Evolutionary conservation across 495 filamentous ascomycete species (phyloP).

Genomic region (Thermochaetoides thermophila): DNA sequence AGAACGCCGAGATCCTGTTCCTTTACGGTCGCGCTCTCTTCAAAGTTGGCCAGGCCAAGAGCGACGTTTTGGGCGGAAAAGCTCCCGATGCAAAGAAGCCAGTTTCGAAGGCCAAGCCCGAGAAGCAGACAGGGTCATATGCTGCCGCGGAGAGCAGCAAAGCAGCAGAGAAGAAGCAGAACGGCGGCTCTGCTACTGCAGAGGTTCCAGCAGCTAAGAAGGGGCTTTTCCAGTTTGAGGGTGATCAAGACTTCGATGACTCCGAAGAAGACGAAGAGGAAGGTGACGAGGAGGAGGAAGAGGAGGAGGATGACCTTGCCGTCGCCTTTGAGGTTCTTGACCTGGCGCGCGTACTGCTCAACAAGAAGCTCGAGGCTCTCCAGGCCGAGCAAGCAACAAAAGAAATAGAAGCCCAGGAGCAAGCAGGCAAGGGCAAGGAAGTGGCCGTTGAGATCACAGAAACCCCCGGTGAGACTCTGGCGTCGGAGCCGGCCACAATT

Average conservation of each 20-base stretch:
- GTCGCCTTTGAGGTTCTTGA: slow-evolving; percentile 88
- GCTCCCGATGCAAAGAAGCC: slow-evolving; percentile 46
- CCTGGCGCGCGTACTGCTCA: slow-evolving; percentile 68
- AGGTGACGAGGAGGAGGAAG: slow-evolving; percentile 40
- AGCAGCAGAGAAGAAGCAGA: slow-evolving; percentile 14
- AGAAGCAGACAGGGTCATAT: slow-evolving; percentile 5
- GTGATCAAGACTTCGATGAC: slow-evolving; percentile 85
- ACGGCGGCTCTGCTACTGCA: neutral
- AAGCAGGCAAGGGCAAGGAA: slow-evolving; percentile 40
- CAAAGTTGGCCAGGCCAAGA: slow-evolving; percentile 83
- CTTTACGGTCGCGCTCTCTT: slow-evolving; percentile 85
- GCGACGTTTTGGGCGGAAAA: slow-evolving; percentile 80
- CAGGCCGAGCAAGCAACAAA: too few relatives aligned
- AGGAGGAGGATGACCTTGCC: slow-evolving; percentile 81
- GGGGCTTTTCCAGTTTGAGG: slow-evolving; percentile 78
- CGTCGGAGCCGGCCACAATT: too few relatives aligned
- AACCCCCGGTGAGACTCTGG: slow-evolving; percentile 21
- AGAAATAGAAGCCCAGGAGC: slow-evolving; percentile 18
- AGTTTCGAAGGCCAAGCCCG: slow-evolving; percentile 22
- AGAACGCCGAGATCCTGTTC: slow-evolving; percentile 86
- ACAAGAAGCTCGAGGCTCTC: slow-evolving; percentile 33
- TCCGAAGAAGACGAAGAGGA: slow-evolving; percentile 46
- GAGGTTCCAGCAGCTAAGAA: slow-evolving; percentile 32
- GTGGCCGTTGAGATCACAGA: slow-evolving; percentile 10
- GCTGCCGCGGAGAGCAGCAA: slow-evolving; percentile 14